These are phyloP conservation scores for Fraxinus dipetala DNA, from an alignment of 305 asterid species.

Conservation along the genomic window DNA sequence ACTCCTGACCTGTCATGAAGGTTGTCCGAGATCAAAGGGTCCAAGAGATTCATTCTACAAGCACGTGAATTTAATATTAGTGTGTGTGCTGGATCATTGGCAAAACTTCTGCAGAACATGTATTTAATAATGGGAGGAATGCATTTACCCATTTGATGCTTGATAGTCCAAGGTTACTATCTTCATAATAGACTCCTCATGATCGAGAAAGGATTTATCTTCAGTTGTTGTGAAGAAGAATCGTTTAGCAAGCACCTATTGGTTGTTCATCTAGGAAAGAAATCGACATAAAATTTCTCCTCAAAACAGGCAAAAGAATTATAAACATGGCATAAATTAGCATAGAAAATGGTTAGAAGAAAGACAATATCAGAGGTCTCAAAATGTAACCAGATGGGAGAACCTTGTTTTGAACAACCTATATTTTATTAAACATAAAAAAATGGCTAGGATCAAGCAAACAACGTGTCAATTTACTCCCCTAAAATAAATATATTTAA, in stretches of 20 bases:
- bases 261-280: constrained; percentile 23
- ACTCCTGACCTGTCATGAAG: constrained; percentile 18
- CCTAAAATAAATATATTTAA: background rate
- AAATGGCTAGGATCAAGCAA: background rate
- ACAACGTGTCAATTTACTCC: background rate
- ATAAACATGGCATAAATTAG: constrained; percentile 18
- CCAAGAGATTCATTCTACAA: constrained; percentile 34
- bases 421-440: background rate
- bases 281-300: constrained; percentile 1
- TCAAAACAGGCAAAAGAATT: background rate
- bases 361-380: background rate
- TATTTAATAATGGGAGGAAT: constrained; percentile 12
- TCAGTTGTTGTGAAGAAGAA: constrained; percentile 34
- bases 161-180: constrained; percentile 31
- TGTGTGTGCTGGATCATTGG: constrained; percentile 5
- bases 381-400: background rate
- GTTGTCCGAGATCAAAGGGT: constrained; percentile 30
- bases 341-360: constrained; percentile 1
- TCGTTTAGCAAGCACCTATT: constrained; percentile 23
- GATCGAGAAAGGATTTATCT: constrained; percentile 25
- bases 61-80: background rate
- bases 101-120: background rate
- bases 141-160: constrained; percentile 37
- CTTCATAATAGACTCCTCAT: constrained; percentile 8
- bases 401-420: background rate